Evolutionary conservation across 192 early-diverging fungal species (phyloP).

Genomic region (Backusella morwellensis): DNA sequence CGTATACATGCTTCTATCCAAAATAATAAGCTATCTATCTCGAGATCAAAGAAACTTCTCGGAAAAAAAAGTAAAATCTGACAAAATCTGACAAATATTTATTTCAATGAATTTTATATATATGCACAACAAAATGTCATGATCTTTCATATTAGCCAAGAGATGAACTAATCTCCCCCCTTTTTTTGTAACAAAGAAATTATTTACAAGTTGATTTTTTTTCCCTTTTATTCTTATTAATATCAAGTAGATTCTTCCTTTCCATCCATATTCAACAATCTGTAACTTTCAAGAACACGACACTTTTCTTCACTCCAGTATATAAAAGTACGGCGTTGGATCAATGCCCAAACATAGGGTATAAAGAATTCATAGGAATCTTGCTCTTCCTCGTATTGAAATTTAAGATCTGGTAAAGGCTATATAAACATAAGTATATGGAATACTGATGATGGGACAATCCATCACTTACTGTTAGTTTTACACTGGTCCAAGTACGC

Average conservation of each 20-base stretch:
- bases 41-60: background rate
- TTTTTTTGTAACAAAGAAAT: background rate
- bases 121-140: background rate
- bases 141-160: background rate
- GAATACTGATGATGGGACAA: background rate
- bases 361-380: slow-evolving; percentile 60
- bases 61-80: background rate
- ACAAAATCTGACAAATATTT: background rate
- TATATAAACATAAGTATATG: slow-evolving; percentile 14
- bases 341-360: slow-evolving; percentile 68
- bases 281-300: slow-evolving; percentile 30
- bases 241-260: background rate
- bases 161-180: background rate
- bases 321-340: slow-evolving; percentile 55
- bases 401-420: slow-evolving; percentile 58
- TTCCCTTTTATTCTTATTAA: background rate
- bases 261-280: slow-evolving; percentile 14
- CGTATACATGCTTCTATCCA: too few species aligned
- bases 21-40: background rate
- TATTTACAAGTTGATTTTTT: background rate
- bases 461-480: slow-evolving; percentile 41
- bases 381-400: slow-evolving; percentile 63
- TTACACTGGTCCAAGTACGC: slow-evolving; percentile 59
- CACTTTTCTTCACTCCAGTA: slow-evolving; percentile 72
- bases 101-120: background rate